These are phyloP conservation scores for Suillus variegatus DNA, from an alignment of 768 basidiomycete species.

Conservation along the genomic window DNA sequence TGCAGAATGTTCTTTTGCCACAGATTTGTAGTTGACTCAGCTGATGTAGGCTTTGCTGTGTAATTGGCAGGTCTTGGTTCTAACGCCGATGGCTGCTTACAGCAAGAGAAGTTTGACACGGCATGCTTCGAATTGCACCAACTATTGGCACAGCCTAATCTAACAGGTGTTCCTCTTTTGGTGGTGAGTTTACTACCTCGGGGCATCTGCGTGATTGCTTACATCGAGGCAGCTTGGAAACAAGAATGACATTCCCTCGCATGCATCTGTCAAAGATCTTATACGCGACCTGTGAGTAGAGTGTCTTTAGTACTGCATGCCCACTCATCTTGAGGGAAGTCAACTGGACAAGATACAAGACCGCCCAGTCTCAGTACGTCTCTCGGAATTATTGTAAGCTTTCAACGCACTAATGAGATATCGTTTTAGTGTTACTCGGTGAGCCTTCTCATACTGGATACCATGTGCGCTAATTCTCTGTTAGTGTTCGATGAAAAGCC, in stretches of 20 bases:
- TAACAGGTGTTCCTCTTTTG: slow-evolving; percentile 75
- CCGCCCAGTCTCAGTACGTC: slow-evolving; percentile 82
- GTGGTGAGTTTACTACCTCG: slow-evolving; percentile 55
- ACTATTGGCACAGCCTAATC: slow-evolving; percentile 63
- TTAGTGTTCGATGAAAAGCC: slow-evolving; percentile 95
- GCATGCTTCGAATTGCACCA: slow-evolving; percentile 85
- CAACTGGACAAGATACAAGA: slow-evolving; percentile 80
- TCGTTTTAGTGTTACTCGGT: slow-evolving; percentile 75
- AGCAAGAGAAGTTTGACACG: slow-evolving; percentile 83
- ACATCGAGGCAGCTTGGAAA: slow-evolving; percentile 68
- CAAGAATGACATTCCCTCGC: slow-evolving; percentile 84
- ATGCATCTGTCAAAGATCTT: slow-evolving; percentile 79
- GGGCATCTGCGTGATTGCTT: background rate
- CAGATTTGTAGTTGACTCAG: slow-evolving; percentile 93
- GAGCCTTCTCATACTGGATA: slow-evolving; percentile 24
- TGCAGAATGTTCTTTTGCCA: background rate
- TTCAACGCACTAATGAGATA: slow-evolving; percentile 1
- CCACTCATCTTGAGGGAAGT: slow-evolving; percentile 33
- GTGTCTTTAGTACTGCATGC: background rate
- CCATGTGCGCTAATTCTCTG: slow-evolving; percentile 7
- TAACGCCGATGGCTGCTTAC: slow-evolving; percentile 11
- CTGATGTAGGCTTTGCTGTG: slow-evolving; percentile 60
- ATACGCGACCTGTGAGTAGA: slow-evolving; percentile 70
- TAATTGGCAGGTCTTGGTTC: background rate
- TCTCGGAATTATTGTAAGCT: background rate